Percentiles rank a stretch among this genome's conserved stretches.
These are phyloP conservation scores for Hypholoma fasciculare DNA, from an alignment of 768 basidiomycete genomes.

Conservation along the genomic window DNA sequence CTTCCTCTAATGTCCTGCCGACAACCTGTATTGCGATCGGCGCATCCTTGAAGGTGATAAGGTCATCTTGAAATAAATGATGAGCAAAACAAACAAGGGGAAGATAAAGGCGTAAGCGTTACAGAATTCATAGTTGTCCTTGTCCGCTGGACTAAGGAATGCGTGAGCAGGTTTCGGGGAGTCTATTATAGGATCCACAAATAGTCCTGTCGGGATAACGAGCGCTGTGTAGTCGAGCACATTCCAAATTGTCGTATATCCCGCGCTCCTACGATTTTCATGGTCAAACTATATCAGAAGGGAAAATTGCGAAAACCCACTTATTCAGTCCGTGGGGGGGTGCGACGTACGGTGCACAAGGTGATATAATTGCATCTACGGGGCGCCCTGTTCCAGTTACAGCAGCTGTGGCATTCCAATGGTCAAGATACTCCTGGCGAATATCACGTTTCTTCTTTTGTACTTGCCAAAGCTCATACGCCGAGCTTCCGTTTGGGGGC, in stretches of 20 bases:
- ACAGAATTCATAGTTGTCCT: constrained; percentile 54
- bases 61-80: constrained; percentile 46
- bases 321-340: constrained; percentile 55
- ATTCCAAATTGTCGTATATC: constrained; percentile 69
- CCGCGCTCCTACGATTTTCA: constrained; percentile 34
- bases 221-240: constrained; percentile 64
- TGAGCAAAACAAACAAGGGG: neutral
- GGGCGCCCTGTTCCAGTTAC: constrained; percentile 69
- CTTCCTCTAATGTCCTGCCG: constrained; percentile 72
- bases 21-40: constrained; percentile 69
- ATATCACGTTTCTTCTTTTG: constrained; percentile 52
- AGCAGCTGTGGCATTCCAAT: constrained; percentile 56
- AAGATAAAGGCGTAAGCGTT: neutral
- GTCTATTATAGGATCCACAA: constrained; percentile 57
- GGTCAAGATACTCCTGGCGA: constrained; percentile 56
- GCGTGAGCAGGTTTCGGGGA: constrained; percentile 38
- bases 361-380: constrained; percentile 73
- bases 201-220: constrained; percentile 60
- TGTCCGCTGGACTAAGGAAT: constrained; percentile 53
- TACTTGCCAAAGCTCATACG: constrained; percentile 69
- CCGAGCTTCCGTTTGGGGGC: constrained; percentile 32
- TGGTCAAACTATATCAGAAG: neutral
- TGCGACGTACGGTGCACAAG: constrained; percentile 60
- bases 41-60: constrained; percentile 51
- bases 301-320: neutral